These are phyloP conservation scores for Ambrosia hybrid DNA, from an alignment of 140 eudicot species.

Conservation along the genomic window DNA sequence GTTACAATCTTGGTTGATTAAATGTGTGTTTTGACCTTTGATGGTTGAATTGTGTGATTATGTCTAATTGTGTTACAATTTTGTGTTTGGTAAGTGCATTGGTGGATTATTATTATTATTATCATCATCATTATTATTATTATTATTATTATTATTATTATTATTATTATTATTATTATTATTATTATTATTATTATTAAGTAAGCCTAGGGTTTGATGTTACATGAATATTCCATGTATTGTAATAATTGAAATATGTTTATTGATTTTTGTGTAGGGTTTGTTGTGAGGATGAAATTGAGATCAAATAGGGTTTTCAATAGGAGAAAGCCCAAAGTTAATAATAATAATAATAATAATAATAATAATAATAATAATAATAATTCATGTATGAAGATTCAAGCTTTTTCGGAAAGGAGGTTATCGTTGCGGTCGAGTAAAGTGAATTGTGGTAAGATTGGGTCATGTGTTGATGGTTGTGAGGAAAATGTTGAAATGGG, in stretches of 20 bases:
- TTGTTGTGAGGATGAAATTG: constrained; percentile 34
- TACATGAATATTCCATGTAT: neutral
- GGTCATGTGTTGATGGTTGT: no score
- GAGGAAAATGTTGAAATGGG: constrained; percentile 14
- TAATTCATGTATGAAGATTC: neutral
- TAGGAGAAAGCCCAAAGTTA: constrained; percentile 12
- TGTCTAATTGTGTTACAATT: constrained; percentile 4
- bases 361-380: no score
- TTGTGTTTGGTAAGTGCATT: constrained; percentile 27
- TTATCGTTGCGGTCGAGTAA: constrained; percentile 12
- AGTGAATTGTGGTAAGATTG: constrained; percentile 8
- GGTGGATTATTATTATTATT: neutral
- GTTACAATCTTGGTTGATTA: neutral
- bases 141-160: no score
- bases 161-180: no score
- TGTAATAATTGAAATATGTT: constrained; percentile 17
- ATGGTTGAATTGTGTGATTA: neutral
- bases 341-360: no score
- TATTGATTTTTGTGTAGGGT: constrained; percentile 21
- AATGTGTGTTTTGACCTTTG: constrained; percentile 19
- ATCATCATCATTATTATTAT: no score
- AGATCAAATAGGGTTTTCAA: constrained; percentile 36
- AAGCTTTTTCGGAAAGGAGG: constrained; percentile 7
- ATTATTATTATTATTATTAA: neutral
- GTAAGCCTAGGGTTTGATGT: constrained; percentile 25